These are phyloP conservation scores for Athelia psychrophila DNA, from an alignment of 1,284 basidiomycete species.

Conservation along the genomic window DNA sequence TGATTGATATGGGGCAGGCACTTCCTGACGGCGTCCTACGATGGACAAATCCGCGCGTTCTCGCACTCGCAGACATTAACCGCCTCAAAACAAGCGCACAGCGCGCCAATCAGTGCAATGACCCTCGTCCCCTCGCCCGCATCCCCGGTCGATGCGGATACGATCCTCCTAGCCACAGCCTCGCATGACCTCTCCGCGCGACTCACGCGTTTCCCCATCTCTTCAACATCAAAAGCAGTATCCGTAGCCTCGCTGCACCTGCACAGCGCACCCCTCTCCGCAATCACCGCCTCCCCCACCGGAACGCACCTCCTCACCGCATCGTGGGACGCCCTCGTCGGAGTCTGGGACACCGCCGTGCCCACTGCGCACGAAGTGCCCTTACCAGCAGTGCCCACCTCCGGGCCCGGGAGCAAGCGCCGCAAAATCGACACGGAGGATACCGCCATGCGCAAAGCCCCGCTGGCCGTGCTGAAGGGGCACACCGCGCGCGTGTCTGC, in stretches of 20 bases:
- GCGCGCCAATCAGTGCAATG: constrained; percentile 73
- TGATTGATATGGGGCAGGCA: constrained; percentile 40
- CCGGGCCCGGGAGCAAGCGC: constrained; percentile 54
- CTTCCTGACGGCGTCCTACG: constrained; percentile 81
- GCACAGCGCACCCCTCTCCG: constrained; percentile 74
- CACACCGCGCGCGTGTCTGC: constrained; percentile 74
- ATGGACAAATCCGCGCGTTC: constrained; percentile 73
- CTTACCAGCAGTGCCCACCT: constrained; percentile 21
- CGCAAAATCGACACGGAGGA: constrained; percentile 36
- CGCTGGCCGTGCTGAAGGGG: constrained; percentile 64
- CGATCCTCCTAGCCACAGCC: constrained; percentile 68
- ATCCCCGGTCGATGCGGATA: constrained; percentile 30
- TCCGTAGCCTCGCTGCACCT: constrained; percentile 66
- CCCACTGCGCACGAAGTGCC: constrained; percentile 63
- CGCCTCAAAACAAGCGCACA: constrained; percentile 50
- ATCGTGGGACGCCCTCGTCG: constrained; percentile 80
- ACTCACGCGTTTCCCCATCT: constrained; percentile 49
- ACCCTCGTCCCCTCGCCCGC: constrained; percentile 55
- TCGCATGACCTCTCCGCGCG: constrained; percentile 82
- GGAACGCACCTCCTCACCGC: constrained; percentile 68
- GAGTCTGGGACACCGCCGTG: constrained; percentile 70
- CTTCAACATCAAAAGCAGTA: constrained; percentile 27
- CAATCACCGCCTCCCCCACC: constrained; percentile 50
- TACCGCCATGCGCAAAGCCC: constrained; percentile 55
- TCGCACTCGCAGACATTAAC: constrained; percentile 63